phyloP scores from a whole-genome alignment of 179 eudicot species.

The Actinidia chinensis region DNA sequence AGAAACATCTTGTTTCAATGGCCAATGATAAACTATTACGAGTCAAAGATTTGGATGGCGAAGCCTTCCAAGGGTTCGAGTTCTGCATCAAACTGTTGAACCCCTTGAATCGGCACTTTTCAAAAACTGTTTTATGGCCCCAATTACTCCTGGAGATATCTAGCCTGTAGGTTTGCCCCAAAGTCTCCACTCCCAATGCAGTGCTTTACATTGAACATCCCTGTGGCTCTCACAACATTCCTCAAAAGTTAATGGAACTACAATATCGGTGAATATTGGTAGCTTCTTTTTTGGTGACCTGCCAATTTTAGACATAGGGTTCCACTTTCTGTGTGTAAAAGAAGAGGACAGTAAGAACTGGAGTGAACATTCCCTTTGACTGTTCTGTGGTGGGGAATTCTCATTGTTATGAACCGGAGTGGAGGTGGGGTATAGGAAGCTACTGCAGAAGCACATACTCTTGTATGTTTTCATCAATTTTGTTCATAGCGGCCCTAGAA shows the following conservation, averaged over 20 bases:
- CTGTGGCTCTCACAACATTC: slow-evolving; percentile 57
- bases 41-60: slow-evolving; percentile 55
- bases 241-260: slow-evolving; percentile 48
- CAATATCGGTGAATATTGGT: slow-evolving; percentile 48
- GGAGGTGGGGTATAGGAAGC: too few relatives aligned
- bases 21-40: slow-evolving; percentile 58
- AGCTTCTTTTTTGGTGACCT: slow-evolving; percentile 48
- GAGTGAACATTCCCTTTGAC: too few relatives aligned
- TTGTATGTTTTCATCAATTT: too few relatives aligned
- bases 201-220: slow-evolving; percentile 52
- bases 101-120: slow-evolving; percentile 64
- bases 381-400: too few relatives aligned
- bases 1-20: slow-evolving; percentile 62
- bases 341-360: too few relatives aligned
- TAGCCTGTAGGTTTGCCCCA: slow-evolving; percentile 65
- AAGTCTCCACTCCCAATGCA: slow-evolving; percentile 68
- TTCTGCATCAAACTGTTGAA: slow-evolving; percentile 62
- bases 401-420: too few relatives aligned
- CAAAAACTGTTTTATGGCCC: slow-evolving; percentile 55
- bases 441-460: too few relatives aligned
- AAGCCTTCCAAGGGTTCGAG: slow-evolving; percentile 55
- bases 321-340: slow-evolving; percentile 50
- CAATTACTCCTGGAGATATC: slow-evolving; percentile 51
- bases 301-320: slow-evolving; percentile 38
- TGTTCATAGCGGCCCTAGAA: too few relatives aligned